phyloP scores from a whole-genome alignment of 495 filamentous ascomycete species.

The Podospora pseudocomata region DNA sequence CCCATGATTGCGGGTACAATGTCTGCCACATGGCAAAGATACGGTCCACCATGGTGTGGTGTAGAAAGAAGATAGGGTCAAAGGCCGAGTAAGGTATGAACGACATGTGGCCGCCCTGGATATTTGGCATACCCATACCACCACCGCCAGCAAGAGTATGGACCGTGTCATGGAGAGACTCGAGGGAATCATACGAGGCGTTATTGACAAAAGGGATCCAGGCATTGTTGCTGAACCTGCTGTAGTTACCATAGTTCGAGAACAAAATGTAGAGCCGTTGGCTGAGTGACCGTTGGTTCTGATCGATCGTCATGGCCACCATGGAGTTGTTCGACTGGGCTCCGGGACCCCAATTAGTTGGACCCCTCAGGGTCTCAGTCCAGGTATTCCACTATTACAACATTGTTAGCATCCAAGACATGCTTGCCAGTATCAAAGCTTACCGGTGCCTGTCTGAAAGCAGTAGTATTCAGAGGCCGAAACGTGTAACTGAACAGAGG shows the following conservation, averaged over 20 bases:
- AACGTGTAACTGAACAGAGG: conserved; percentile 62
- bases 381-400: conserved; percentile 36
- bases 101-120: conserved; percentile 58
- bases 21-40: conserved; percentile 70
- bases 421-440: conserved; percentile 18
- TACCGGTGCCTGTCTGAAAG: conserved; percentile 44
- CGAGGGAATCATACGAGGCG: conserved; percentile 52
- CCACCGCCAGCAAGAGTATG: conserved; percentile 54
- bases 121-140: conserved; percentile 15
- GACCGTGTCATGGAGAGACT: conserved; percentile 62
- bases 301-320: conserved; percentile 48
- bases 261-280: conserved; percentile 59
- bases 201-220: conserved; percentile 39
- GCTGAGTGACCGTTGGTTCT: conserved; percentile 40
- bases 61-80: conserved; percentile 72
- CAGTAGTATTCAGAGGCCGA: conserved; percentile 47
- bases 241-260: conserved; percentile 55
- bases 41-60: conserved; percentile 63
- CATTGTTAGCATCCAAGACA: background rate
- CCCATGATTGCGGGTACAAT: conserved; percentile 56
- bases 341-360: conserved; percentile 36
- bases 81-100: conserved; percentile 64
- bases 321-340: conserved; percentile 52
- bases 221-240: conserved; percentile 55
- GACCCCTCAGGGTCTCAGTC: conserved; percentile 48